Evolutionary conservation across 441 rosid species (phyloP).

Genomic region (Syzygium syzygioides): DNA sequence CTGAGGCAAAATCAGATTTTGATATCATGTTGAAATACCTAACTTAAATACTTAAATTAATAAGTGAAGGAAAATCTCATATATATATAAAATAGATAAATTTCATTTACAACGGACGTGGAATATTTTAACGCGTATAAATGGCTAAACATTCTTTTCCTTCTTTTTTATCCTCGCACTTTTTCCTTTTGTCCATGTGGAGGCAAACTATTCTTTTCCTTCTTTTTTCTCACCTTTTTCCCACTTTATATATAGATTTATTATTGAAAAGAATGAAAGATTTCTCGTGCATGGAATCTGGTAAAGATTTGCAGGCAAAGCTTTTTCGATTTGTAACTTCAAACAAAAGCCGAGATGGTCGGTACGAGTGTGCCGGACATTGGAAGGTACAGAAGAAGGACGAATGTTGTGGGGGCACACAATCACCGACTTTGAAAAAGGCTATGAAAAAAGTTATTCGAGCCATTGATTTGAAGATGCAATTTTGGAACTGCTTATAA

Average conservation of each 20-base stretch:
- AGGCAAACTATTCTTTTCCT: not conserved
- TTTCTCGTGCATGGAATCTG: not conserved
- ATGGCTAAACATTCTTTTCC: not conserved
- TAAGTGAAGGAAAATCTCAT: not conserved
- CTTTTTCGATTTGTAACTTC: not conserved
- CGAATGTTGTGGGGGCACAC: not conserved
- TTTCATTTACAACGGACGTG: not conserved
- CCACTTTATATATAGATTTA: not conserved
- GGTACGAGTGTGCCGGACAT: not conserved
- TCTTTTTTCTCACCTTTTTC: not conserved
- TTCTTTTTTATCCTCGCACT: not conserved
- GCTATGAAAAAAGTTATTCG: not conserved
- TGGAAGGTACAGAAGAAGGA: not conserved
- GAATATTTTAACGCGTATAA: not conserved
- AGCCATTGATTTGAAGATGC: not conserved
- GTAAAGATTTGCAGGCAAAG: not conserved
- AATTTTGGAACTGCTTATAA: not conserved
- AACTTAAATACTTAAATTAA: not conserved
- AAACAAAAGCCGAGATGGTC: not conserved
- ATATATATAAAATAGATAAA: not conserved
- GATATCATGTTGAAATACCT: rapidly evolving
- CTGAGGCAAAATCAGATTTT: rapidly evolving
- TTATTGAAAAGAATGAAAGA: not conserved
- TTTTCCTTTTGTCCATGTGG: not conserved
- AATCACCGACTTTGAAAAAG: not conserved